phyloP scores from a whole-genome alignment of 2,329 filamentous ascomycete species.

The Alternaria rosae region DNA sequence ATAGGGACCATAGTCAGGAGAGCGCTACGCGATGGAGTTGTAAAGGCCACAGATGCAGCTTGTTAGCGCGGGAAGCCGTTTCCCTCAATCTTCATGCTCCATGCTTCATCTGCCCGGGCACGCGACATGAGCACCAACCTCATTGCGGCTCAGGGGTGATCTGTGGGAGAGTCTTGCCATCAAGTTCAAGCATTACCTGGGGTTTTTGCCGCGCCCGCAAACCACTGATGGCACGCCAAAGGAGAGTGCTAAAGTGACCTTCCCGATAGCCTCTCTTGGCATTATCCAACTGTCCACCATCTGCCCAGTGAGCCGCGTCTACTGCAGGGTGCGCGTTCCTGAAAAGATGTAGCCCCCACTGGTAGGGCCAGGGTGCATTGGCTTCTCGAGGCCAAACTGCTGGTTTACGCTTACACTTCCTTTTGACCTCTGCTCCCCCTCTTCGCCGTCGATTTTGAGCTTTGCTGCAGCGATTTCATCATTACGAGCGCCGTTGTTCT shows the following conservation, averaged over 20 bases:
- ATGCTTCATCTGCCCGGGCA: slow-evolving; percentile 4
- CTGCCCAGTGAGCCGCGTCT: slow-evolving; percentile 20
- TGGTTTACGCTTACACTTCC: slow-evolving; percentile 2
- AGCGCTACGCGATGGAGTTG: not conserved
- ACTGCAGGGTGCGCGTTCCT: slow-evolving; percentile 25
- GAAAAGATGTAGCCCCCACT: slow-evolving; percentile 17
- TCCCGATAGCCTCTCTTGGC: slow-evolving; percentile 16
- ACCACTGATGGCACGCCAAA: slow-evolving; percentile 11
- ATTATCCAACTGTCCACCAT: slow-evolving; percentile 6
- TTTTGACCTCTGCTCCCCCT: slow-evolving; percentile 2
- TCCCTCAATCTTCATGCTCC: not conserved
- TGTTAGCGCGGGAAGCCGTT: slow-evolving; percentile 5
- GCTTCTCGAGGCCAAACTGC: slow-evolving; percentile 13
- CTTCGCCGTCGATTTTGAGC: not conserved
- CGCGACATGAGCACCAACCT: slow-evolving; percentile 13
- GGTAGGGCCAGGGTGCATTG: slow-evolving; percentile 11
- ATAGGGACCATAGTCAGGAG: not conserved
- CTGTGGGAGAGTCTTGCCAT: slow-evolving; percentile 1
- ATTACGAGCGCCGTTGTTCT: slow-evolving; percentile 4
- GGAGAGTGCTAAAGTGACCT: slow-evolving; percentile 9
- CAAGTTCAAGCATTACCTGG: slow-evolving; percentile 3
- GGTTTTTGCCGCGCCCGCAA: not conserved
- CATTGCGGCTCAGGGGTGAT: not conserved
- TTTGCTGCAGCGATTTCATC: not conserved
- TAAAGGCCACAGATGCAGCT: not conserved